Evolutionary conservation across 139 green algal species (phyloP), one percentile per base, ranked within the genome.

Genomic region (Chlorella sp.): DNA sequence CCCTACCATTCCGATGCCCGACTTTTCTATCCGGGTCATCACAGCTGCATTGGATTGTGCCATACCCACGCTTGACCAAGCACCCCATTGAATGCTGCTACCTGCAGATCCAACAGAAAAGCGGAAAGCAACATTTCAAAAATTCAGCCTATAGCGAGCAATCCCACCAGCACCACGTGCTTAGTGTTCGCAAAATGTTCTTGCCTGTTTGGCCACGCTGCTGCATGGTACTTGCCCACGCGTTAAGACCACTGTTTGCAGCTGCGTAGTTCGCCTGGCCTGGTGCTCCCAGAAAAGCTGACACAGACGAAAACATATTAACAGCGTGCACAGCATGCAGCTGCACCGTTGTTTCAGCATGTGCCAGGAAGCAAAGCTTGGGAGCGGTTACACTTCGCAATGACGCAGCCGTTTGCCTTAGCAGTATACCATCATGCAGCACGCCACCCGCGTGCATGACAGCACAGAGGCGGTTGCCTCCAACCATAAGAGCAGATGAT

Each of bases 1-100:
- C 9, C 9, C 2, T 11, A 88, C 66, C 1, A 66, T 16, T 26
- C 83, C 83, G 4, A 88, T 39, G 14, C 83, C 83, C 0, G 83
- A 37, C 22, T 36, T 36, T 7, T 80, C 36, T 21, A 39, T 68
- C 15, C 83, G 64, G 0, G 37, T 26, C 3, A 80, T 1, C 66
- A 80, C 83, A 4, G 24, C 37, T 12, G 64, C 15, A 39, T 39
- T 81, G 83, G 64, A 28, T 14, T 80, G 66, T 26, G 95, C 93
- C 95, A 97, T 97, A 83, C 95, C 95, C 22, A 86, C 92, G 32
- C 93, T 94, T 3, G 93, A 91, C 95, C 95, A 97, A 12, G 95
- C 95, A 32, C 95, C 95, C 95, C 95, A 97, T 90, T 97, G 95
- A 73, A 97, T 86, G 68, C 92, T 96, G 21, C 92, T 82, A 4